Conservation (phyloP, 345 rosid species). For the Lepidium sativum region DNA sequence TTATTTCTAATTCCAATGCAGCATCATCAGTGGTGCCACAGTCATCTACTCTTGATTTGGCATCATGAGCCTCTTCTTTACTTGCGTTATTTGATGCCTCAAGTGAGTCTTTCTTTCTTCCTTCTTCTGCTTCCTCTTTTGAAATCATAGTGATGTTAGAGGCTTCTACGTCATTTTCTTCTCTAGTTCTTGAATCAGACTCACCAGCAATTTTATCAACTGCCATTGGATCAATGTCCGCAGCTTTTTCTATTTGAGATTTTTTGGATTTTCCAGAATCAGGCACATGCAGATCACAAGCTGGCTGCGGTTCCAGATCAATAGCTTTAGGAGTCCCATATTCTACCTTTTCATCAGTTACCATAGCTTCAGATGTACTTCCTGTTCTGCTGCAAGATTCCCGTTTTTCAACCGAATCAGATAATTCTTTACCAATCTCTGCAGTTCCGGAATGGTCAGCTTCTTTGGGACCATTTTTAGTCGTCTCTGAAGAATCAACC, state of each 20-base stretch:
- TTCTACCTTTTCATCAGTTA: neutral
- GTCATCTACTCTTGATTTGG: conserved; percentile 8
- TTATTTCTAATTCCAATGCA: conserved; percentile 15
- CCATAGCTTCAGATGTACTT: neutral
- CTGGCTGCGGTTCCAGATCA: conserved; percentile 5
- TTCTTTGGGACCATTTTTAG: conserved; percentile 13
- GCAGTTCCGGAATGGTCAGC: neutral
- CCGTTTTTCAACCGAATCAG: neutral
- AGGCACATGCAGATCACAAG: conserved; percentile 9
- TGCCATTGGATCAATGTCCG: neutral
- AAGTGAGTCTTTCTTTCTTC: neutral
- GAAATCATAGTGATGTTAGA: neutral
- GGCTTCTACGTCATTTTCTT: conserved; percentile 6
- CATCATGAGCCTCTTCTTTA: neutral
- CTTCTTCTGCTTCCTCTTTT: conserved; percentile 3
- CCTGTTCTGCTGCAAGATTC: conserved; percentile 1
- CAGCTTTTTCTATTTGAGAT: neutral
- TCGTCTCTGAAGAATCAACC: conserved; percentile 15
- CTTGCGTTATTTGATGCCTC: neutral
- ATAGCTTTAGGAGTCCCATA: neutral
- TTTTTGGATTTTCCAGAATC: conserved; percentile 8
- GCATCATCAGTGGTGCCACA: conserved; percentile 2
- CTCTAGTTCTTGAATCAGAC: neutral
- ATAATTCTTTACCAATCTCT: conserved; percentile 3
- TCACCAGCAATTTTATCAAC: conserved; percentile 13